Percentiles rank a stretch among this genome's conserved stretches.
phyloP scores from a whole-genome alignment of 495 filamentous ascomycete genomes.

The Penicillium canescens region DNA sequence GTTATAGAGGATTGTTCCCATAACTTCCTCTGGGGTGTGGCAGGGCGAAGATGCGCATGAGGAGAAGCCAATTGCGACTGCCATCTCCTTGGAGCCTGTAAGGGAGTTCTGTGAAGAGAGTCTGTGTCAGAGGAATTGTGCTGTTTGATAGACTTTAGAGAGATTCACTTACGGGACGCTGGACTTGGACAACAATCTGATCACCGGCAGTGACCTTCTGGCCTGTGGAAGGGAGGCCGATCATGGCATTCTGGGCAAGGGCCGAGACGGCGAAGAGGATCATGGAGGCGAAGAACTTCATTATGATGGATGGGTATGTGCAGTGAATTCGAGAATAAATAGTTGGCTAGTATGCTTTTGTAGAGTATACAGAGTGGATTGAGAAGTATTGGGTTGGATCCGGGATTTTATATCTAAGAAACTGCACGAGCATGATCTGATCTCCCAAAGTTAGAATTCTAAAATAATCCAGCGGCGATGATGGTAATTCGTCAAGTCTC shows the following conservation, averaged over 20 bases:
- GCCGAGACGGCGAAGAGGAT: slow-evolving; percentile 39
- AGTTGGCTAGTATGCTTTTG: neutral
- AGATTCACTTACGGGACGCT: slow-evolving; percentile 29
- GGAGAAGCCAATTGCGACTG: slow-evolving; percentile 34
- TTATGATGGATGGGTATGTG: slow-evolving; percentile 3
- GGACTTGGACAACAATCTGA: slow-evolving; percentile 30
- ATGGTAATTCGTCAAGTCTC: neutral
- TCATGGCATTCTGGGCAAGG: slow-evolving; percentile 62
- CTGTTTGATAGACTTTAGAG: neutral
- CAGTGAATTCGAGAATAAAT: neutral
- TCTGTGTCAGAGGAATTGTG: neutral
- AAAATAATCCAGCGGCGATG: neutral
- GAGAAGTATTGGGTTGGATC: neutral
- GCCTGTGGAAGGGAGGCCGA: slow-evolving; percentile 59
- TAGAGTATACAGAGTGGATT: neutral
- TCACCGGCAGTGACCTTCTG: slow-evolving; percentile 17
- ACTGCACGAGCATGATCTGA: neutral
- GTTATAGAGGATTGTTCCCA: slow-evolving; percentile 34
- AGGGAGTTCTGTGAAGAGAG: slow-evolving; percentile 24
- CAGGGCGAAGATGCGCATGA: slow-evolving; percentile 24
- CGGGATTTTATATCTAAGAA: slow-evolving; percentile 1
- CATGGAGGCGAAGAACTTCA: slow-evolving; percentile 28
- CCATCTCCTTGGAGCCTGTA: slow-evolving; percentile 29
- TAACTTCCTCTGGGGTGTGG: slow-evolving; percentile 13
- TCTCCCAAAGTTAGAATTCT: neutral